Evolutionary conservation across 192 early-diverging fungal genomes (phyloP), one percentile per base, ranked within the genome.

Genomic region (Radiomyces spectabilis): DNA sequence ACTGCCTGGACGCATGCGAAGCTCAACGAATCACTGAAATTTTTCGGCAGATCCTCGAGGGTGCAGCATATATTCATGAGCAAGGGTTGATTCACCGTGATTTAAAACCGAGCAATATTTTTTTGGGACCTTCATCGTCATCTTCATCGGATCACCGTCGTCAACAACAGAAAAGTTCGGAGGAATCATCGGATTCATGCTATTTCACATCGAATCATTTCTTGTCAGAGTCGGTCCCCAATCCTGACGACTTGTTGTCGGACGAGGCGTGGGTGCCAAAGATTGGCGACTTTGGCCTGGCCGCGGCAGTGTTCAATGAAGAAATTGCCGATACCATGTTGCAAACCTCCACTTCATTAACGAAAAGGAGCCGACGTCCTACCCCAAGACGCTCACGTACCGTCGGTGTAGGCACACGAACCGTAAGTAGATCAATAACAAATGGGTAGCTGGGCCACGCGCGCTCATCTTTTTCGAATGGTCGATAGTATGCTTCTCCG

Each of bases 241-340:
- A n/a, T n/a, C n/a, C n/a, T n/a, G n/a, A n/a, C n/a, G n/a, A n/a
- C n/a, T n/a, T n/a, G n/a, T n/a, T n/a, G 3, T 65, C 64, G 22
- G 63, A 72, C 13, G 84, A 83, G 22, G 51, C 46, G 4, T 66
- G 75, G 61, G 60, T 79, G 2, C 73, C 78, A 2, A 97, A 94
- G 46, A 91, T 99, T 66, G 97, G 97, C 3, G 97, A 99, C 60
- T 99, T 99, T 77, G 97, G 97, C 2, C 69, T 99, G 45, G 96
- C 91, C 0, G 89, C 91, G 6, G 66, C 74, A 34, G 63, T 79
- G 33, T 60, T 80, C 1, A 62, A 65, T 6, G 57, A 59, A 1
- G 52, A 29, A 15, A 13, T 42, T 16, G 40, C 33, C 10, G 63
- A 71, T 10, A 43, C 53, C 0, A 30, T 52, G 15, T 13, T 26